A percentile compares a stretch with the other conserved stretches of the same genome.
Conservation (phyloP, 345 rosid species). For the Moringa oleifera region DNA sequence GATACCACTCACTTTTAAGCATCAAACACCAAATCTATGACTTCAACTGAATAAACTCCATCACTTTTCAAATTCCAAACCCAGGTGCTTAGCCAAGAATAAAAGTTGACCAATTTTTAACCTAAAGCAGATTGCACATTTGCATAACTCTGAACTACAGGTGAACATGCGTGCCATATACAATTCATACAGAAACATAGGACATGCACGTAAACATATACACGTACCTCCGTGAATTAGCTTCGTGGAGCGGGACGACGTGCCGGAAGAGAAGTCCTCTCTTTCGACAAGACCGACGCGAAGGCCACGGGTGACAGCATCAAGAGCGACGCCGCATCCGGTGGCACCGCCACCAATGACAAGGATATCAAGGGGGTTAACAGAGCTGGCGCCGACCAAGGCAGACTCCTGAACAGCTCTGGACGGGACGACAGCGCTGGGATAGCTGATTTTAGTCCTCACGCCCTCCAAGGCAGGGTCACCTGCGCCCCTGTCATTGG, state of each 20-base stretch:
- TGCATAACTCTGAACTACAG: not conserved
- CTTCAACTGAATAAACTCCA: no score
- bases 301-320: slow-evolving; percentile 82
- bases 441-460: slow-evolving; percentile 47
- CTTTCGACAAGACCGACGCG: slow-evolving; percentile 93
- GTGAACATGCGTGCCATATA: no score
- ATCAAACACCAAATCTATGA: no score
- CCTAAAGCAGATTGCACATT: not conserved
- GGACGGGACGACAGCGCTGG: slow-evolving; percentile 51
- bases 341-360: slow-evolving; percentile 98
- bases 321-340: slow-evolving; percentile 95
- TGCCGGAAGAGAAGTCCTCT: slow-evolving; percentile 93
- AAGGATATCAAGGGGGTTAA: slow-evolving; percentile 75
- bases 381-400: slow-evolving; percentile 43
- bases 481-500: slow-evolving; percentile 48
- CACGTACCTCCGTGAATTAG: slow-evolving; percentile 83
- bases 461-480: slow-evolving; percentile 37
- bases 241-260: slow-evolving; percentile 95
- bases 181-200: no score
- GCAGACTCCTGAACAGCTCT: slow-evolving; percentile 65
- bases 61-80: no score
- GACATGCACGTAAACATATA: no score
- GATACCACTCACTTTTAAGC: no score
- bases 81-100: no score
- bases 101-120: no score